Percentiles rank a stretch among this genome's conserved stretches.
Evolutionary conservation across 257 asterid species (phyloP).

Genomic region (Solanum pinnatisectum): DNA sequence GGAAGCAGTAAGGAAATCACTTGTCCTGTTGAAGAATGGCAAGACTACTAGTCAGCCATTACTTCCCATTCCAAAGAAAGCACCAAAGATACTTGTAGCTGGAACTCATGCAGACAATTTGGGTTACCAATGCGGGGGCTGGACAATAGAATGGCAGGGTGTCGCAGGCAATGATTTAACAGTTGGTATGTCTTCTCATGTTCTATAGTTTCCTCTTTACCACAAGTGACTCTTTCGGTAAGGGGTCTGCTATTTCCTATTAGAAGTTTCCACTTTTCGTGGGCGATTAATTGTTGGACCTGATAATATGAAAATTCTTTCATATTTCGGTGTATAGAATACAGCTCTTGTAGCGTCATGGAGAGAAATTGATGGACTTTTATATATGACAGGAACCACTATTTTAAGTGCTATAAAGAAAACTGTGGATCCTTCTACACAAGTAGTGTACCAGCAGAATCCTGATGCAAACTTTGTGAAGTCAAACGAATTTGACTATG

Average conservation of each 20-base stretch:
- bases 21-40: constrained; percentile 28
- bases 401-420: constrained; percentile 5
- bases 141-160: constrained; percentile 39
- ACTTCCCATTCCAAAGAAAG: constrained; percentile 28
- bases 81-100: constrained; percentile 16
- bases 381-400: constrained; percentile 1
- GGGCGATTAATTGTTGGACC: not conserved
- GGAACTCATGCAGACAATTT: constrained; percentile 32
- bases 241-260: not conserved
- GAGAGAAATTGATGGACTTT: not conserved
- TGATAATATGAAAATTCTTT: not conserved
- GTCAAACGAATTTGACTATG: constrained; percentile 1
- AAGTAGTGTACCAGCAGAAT: constrained; percentile 7
- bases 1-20: constrained; percentile 39
- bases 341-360: not conserved
- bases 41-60: constrained; percentile 11
- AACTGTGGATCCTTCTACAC: constrained; percentile 13
- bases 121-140: constrained; percentile 32
- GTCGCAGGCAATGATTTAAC: constrained; percentile 11
- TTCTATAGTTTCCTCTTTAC: not conserved
- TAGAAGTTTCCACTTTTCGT: not conserved
- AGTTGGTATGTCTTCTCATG: not conserved
- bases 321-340: not conserved
- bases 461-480: constrained; percentile 2
- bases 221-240: not conserved